These are phyloP conservation scores for Triticum urartu DNA, from an alignment of 176 grass and related monocot species.

Conservation along the genomic window DNA sequence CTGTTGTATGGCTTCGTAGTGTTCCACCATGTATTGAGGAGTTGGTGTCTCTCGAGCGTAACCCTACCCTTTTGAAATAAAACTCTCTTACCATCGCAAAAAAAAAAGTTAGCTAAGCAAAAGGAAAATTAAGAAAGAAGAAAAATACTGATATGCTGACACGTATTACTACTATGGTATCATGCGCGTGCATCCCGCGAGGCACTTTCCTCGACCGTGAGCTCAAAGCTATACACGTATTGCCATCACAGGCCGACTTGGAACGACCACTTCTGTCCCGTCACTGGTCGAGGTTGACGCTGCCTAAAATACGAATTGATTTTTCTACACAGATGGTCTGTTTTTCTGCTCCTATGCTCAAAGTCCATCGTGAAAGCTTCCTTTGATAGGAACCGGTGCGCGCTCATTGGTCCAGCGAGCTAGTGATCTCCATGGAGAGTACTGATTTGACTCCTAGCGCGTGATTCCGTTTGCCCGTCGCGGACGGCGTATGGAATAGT, in stretches of 20 bases:
- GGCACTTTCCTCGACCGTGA: neutral
- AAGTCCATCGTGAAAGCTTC: neutral
- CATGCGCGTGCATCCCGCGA: neutral
- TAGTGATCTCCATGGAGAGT: neutral
- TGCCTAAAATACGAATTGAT: neutral
- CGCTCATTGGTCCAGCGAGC: neutral
- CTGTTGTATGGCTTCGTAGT: too few relatives aligned
- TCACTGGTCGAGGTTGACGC: neutral
- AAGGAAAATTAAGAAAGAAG: too few relatives aligned
- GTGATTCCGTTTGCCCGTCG: neutral
- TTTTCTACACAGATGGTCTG: neutral
- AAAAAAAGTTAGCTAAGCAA: too few relatives aligned
- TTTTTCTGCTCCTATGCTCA: neutral
- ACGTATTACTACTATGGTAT: neutral
- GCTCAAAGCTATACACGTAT: neutral
- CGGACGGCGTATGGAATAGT: neutral
- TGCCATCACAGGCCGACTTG: neutral
- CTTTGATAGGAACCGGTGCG: neutral
- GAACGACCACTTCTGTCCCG: neutral
- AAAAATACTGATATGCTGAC: neutral
- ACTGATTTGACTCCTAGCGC: neutral
- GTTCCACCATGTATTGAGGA: too few relatives aligned
- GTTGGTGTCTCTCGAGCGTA: too few relatives aligned
- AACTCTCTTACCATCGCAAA: too few relatives aligned
- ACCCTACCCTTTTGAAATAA: too few relatives aligned